Evolutionary conservation across 495 filamentous ascomycete genomes (phyloP).

Genomic region (Penicillium herquei): DNA sequence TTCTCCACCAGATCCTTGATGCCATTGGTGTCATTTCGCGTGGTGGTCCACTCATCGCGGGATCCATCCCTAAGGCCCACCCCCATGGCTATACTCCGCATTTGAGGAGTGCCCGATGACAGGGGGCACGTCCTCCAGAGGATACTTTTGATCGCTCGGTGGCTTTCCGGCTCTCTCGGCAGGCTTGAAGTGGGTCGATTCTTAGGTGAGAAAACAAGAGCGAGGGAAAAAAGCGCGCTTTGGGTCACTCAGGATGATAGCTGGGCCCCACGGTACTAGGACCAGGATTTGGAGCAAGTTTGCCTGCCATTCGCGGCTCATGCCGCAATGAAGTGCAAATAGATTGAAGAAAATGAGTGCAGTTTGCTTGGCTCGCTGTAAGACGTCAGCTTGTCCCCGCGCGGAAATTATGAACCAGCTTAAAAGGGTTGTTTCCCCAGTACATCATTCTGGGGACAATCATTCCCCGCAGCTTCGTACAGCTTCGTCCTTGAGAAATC

Average conservation of each 20-base stretch:
- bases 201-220: background rate
- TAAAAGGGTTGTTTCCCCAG: slow-evolving; percentile 8
- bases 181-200: background rate
- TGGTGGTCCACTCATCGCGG: slow-evolving; percentile 11
- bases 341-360: background rate
- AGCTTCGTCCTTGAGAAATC: background rate
- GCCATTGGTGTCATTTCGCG: slow-evolving; percentile 11
- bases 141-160: background rate
- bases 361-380: background rate
- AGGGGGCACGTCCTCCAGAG: background rate
- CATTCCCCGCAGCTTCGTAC: background rate
- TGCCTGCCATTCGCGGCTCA: slow-evolving; percentile 2
- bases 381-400: slow-evolving; percentile 3
- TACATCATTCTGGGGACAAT: background rate
- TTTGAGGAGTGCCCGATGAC: slow-evolving; percentile 6
- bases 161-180: slow-evolving; percentile 3
- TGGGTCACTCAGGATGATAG: background rate
- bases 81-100: slow-evolving; percentile 11
- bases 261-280: background rate
- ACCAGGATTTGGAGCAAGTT: background rate
- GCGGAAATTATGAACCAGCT: background rate
- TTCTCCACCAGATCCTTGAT: background rate
- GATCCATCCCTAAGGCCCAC: slow-evolving; percentile 3
- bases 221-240: background rate
- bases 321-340: slow-evolving; percentile 1